Evolutionary conservation across 1,284 basidiomycete species (phyloP), one percentile per base, ranked within the genome.

Genomic region (Malassezia nana): DNA sequence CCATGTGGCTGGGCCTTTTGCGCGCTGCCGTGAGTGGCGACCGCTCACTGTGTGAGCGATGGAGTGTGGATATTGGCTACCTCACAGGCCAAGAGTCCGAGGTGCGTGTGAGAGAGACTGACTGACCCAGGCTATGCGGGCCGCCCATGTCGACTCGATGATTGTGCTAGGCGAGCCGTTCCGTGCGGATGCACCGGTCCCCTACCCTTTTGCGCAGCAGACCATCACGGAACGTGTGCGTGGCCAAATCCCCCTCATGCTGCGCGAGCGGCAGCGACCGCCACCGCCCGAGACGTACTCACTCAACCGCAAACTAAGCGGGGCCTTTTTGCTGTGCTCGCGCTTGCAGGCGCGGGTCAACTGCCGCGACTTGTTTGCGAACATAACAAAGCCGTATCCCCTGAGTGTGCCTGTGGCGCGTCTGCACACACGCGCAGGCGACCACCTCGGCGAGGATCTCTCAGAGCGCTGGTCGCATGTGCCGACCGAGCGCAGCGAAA

Each of bases 241-340:
- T 24, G 81, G 78, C 2, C 81, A 84, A 46, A 96, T 98, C 55
- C 92, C 92, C 3, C 78, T 87, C 50, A 96, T 98, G 89, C 79
- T 98, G 50, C 78, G 82, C 63, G 81, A 95, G 68, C 80, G 91
- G 43, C 79, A 92, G 24, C 91, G 88, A 2, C 92, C 92, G 0
- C 92, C 92, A 1, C 92, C 92, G 0, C 78, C 82, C 55, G 90
- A 96, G 77, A 96, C 92, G 1, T 96, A 96, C 75, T 89, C 85
- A 72, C 77, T 96, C 49, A 98, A 98, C 74, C 78, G 91, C 68
- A 98, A 96, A 80, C 74, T 96, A 60, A 90, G 88, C 62, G 91
- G 92, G 0, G 85, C 88, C 2, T 95, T 98, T 77, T 77, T 98
- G 59, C 80, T 96, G 13, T 92, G 92, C 43, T 84, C 89, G 13